These are phyloP conservation scores for Neofusicoccum sp. DNA, from an alignment of 2,329 filamentous ascomycete genomes.

Conservation along the genomic window DNA sequence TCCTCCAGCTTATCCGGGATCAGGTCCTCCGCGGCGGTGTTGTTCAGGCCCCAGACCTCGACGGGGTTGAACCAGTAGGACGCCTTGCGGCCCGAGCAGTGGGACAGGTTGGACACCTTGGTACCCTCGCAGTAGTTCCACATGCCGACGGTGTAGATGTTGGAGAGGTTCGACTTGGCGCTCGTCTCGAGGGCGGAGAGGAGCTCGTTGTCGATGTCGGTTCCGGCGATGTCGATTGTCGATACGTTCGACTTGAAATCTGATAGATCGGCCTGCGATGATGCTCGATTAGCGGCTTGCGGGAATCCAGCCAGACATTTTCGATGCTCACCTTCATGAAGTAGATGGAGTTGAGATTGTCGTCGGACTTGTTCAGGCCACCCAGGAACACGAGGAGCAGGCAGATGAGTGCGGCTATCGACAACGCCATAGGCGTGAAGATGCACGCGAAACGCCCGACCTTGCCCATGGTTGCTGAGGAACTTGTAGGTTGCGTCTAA, in stretches of 20 bases:
- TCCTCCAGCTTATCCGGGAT: constrained; percentile 64
- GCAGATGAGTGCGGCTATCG: constrained; percentile 72
- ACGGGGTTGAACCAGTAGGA: constrained; percentile 76
- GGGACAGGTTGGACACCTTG: constrained; percentile 46
- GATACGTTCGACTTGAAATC: constrained; percentile 49
- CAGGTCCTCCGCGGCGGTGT: constrained; percentile 47
- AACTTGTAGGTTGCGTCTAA: background rate
- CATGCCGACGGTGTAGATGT: constrained; percentile 77
- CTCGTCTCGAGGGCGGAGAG: constrained; percentile 39
- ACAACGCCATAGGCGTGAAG: constrained; percentile 79
- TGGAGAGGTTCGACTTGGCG: constrained; percentile 54
- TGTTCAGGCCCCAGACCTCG: constrained; percentile 62
- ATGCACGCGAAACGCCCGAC: constrained; percentile 82
- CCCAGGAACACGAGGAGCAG: constrained; percentile 58
- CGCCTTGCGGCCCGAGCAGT: constrained; percentile 69
- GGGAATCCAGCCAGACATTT: background rate
- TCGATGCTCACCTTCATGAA: constrained; percentile 54
- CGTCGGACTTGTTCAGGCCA: constrained; percentile 52
- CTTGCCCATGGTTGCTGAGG: constrained; percentile 58
- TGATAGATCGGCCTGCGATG: constrained; percentile 40
- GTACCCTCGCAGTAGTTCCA: constrained; percentile 81
- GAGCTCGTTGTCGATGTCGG: constrained; percentile 38
- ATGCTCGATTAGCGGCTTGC: constrained; percentile 38
- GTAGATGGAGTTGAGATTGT: constrained; percentile 52
- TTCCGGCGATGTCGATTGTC: constrained; percentile 22